Base-by-base conservation (phyloP, 2,329 filamentous ascomycete species). In the Fusarium foetens region DNA sequence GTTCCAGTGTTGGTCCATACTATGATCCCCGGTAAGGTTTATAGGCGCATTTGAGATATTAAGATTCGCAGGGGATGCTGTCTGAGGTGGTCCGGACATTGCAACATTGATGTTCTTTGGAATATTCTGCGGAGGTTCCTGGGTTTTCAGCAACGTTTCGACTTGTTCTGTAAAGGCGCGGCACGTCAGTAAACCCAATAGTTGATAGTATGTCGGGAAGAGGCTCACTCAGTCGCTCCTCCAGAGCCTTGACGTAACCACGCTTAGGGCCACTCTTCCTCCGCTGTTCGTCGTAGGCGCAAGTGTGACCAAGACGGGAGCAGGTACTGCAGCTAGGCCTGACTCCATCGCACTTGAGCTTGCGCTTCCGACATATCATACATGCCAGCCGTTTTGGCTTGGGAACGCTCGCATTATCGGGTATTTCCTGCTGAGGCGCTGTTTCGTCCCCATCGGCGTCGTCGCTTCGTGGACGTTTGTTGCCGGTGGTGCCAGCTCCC, bases 251-350 rank as follows among this genome's bases (percentile, higher is more conserved):
- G 69, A 97, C 95, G 80, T 98, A 97, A 76, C 95, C 95, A 79
- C 95, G 89, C 85, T 97, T 97, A 5, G 95, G 95, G 6, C 95
- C 95, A 80, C 94, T 97, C 89, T 97, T 97, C 83, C 94, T 93
- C 80, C 95, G 90, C 76, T 95, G 92, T 84, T 97, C 94, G 79
- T 97, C 94, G 79, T 97, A 97, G 68, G 93, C 91, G 83, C 95
- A 97, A 61, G 92, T 89, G 81, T 98, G 95, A 46, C 93, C 91
- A 55, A 97, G 85, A n/a, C 95, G 88, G 36, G 93, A 91, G 81
- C 95, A 98, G 31, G 94, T 97, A 76, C 92, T 94, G 80, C 95
- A 97, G 75, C 92, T 94, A 27, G 95, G 95, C 71, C 93, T 91
- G 58, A 88, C 85, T 41, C 94, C 94, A 80, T 98, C 95, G 82